Percentiles rank a stretch among this genome's conserved stretches.
Evolutionary conservation across 805 yeast species (phyloP).

Genomic region (Ogataea dorogensis): DNA sequence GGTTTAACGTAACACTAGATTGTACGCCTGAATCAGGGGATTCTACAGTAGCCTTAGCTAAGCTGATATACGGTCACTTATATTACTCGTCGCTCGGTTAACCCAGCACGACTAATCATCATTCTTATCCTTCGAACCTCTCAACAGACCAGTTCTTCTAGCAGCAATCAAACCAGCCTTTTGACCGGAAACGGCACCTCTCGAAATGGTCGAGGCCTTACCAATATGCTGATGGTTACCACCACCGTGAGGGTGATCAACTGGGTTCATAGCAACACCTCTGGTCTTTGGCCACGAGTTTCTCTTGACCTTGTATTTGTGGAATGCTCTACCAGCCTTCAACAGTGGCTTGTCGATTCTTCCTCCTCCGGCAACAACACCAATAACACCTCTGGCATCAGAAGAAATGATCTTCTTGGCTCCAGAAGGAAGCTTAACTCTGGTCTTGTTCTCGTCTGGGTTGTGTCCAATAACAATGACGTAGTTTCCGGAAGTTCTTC

Average conservation of each 20-base stretch:
- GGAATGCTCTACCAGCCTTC: constrained; percentile 99
- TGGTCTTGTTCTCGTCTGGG: constrained; percentile 98
- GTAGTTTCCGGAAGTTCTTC: constrained; percentile 99
- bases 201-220: constrained; percentile 98
- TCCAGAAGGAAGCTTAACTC: constrained; percentile 99
- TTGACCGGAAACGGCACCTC: constrained; percentile 99
- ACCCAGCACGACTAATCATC: too few relatives aligned
- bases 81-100: too few relatives aligned
- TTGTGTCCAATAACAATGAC: constrained; percentile 99
- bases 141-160: constrained; percentile 99
- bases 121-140: constrained; percentile 87
- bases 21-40: too few relatives aligned
- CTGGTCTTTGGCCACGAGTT: constrained; percentile 99
- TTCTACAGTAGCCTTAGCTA: too few relatives aligned
- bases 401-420: constrained; percentile 96
- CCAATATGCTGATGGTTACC: constrained; percentile 99
- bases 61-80: too few relatives aligned
- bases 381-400: constrained; percentile 98
- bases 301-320: constrained; percentile 99
- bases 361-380: constrained; percentile 99
- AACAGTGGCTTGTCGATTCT: constrained; percentile 99
- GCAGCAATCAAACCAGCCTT: constrained; percentile 99
- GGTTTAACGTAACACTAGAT: too few relatives aligned
- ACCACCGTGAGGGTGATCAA: constrained; percentile 99
- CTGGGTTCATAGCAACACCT: constrained; percentile 99